Base-by-base conservation (phyloP, 306 rosid genomes). In the Acacia confusa region DNA sequence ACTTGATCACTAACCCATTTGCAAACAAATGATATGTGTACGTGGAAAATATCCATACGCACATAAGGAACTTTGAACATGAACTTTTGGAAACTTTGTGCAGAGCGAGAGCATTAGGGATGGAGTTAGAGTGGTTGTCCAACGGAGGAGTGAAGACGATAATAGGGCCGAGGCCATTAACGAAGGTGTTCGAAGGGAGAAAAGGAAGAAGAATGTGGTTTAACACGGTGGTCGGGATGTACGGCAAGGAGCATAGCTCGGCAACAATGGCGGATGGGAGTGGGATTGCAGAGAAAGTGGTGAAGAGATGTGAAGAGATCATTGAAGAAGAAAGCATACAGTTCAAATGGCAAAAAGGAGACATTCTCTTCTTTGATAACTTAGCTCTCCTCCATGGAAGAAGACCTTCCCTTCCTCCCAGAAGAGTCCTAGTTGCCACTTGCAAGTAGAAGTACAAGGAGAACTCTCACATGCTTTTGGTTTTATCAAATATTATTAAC, bases 281-380 rank as follows among this genome's bases (percentile, higher is more conserved):
- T 7, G 92, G 89, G 78, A 90, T 94, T 77, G 84, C 94, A 44
- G 76, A 74, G 20, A 22, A 89, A 30, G 81, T 92, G 17, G 97
- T 90, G 71, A 92, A 90, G 74, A 89, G 98, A 72, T 89, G 98
- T 79, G 94, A 69, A 82, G 82, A 92, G 85, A 94, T 90, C 36
- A 92, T 94, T 61, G 98, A 94, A 87, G 98, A 94, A 79, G 98
- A 94, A 77, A 92, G 97, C 87, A 92, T 92, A 55, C 92, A 94
- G n/a, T 94, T 92, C 82, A 89, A 90, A 67, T 94, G 95, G 97
- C 86, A 91, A 86, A 92, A 88, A 79, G 97, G 98, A 7, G 98
- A 94, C 81, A 90, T 94, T 73, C 87, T 94, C 53, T 92, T 94
- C 88, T n/a, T 94, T 19, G 98, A 94, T 77, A 94, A 92, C 86